These are phyloP conservation scores for Yarrowia alimentaria DNA, from an alignment of 805 yeast species.

Conservation along the genomic window DNA sequence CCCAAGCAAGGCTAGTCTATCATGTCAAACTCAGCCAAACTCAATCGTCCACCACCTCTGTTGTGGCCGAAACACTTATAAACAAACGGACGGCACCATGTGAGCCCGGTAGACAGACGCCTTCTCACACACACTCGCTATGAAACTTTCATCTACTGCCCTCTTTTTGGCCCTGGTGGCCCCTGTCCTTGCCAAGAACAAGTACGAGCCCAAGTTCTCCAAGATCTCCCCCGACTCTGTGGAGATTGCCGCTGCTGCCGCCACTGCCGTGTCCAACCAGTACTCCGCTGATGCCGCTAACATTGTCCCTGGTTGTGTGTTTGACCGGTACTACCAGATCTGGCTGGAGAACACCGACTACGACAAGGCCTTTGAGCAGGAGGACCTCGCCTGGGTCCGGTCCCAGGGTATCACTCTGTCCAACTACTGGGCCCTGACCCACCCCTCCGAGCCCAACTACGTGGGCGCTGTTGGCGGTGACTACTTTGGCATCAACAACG, in stretches of 20 bases:
- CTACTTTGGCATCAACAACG: slow-evolving; percentile 50
- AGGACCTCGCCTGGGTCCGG: slow-evolving; percentile 46
- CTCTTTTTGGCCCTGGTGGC: background rate
- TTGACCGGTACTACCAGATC: slow-evolving; percentile 46
- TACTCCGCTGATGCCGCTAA: no score
- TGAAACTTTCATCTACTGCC: background rate
- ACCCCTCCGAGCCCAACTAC: slow-evolving; percentile 57
- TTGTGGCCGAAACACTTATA: no score
- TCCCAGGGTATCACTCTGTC: slow-evolving; percentile 47
- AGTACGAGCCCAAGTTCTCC: slow-evolving; percentile 8
- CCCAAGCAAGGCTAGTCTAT: no score
- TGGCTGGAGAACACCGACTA: slow-evolving; percentile 55
- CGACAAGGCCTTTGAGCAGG: slow-evolving; percentile 50
- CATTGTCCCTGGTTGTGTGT: slow-evolving; percentile 43
- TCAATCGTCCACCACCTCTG: no score
- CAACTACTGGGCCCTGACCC: slow-evolving; percentile 54
- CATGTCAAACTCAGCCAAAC: no score
- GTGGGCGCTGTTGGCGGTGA: slow-evolving; percentile 52
- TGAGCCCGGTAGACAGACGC: no score
- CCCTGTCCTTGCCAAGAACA: slow-evolving; percentile 1
- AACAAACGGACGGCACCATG: no score
- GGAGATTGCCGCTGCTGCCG: slow-evolving; percentile 7
- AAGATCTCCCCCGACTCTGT: background rate
- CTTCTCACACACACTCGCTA: slow-evolving; percentile 5
- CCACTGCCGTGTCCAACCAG: slow-evolving; percentile 8